Evolutionary conservation across 106 monocot species (phyloP).

Genomic region (Narthecium ossifragum): DNA sequence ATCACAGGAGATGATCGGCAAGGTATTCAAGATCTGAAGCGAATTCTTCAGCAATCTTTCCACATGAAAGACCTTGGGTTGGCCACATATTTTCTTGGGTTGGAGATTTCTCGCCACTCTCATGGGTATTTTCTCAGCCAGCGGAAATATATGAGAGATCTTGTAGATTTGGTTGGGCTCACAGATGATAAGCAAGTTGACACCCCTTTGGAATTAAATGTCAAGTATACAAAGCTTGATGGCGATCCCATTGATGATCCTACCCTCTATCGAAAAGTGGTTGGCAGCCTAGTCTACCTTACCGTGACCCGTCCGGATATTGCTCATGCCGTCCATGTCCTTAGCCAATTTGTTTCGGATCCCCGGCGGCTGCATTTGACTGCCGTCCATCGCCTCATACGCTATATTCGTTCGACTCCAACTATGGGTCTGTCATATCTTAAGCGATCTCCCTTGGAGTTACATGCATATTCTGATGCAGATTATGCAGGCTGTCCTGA

Average conservation of each 20-base stretch:
- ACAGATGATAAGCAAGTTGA: background rate
- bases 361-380: background rate
- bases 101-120: background rate
- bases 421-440: background rate
- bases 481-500: background rate
- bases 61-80: constrained; percentile 3
- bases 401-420: background rate
- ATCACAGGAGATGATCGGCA: background rate
- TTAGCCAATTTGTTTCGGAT: constrained; percentile 4
- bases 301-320: background rate
- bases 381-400: background rate
- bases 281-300: background rate
- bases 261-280: background rate
- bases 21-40: background rate
- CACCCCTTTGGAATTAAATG: background rate
- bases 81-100: background rate
- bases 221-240: background rate
- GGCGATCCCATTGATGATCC: background rate
- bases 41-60: background rate
- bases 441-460: background rate
- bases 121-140: background rate
- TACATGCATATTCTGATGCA: background rate
- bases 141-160: background rate
- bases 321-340: background rate
- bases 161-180: background rate